These are phyloP conservation scores for Dalbergia cochinchinensis DNA, from an alignment of 306 rosid genomes.

Conservation along the genomic window DNA sequence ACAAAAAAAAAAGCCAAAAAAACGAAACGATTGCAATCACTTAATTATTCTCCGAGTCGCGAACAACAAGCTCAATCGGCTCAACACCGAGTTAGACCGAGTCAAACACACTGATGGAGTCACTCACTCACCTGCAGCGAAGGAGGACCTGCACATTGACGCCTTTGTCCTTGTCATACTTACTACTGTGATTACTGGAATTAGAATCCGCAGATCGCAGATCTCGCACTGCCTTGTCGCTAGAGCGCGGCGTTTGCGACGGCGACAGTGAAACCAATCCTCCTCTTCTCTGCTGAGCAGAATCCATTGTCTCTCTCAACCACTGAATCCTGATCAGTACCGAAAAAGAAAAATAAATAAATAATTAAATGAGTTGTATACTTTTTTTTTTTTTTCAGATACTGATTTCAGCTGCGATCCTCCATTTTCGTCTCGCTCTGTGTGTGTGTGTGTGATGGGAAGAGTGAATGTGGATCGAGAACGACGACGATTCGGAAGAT, in stretches of 20 bases:
- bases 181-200: slow-evolving; percentile 62
- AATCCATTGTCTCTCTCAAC: slow-evolving; percentile 18
- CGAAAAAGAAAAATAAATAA: too few species aligned
- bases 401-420: slow-evolving; percentile 26
- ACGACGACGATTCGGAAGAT: slow-evolving; percentile 40
- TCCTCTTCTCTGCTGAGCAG: slow-evolving; percentile 50
- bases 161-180: slow-evolving; percentile 91
- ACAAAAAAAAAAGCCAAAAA: not conserved
- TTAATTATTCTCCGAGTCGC: slow-evolving; percentile 10
- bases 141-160: slow-evolving; percentile 98
- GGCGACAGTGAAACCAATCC: slow-evolving; percentile 90
- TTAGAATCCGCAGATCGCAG: slow-evolving; percentile 97
- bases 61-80: slow-evolving; percentile 36
- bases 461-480: slow-evolving; percentile 55
- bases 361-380: not conserved
- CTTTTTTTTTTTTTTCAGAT: not conserved
- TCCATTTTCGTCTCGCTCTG: too few species aligned
- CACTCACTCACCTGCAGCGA: slow-evolving; percentile 91
- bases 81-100: slow-evolving; percentile 30
- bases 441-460: not conserved
- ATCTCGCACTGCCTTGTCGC: slow-evolving; percentile 83
- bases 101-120: not conserved
- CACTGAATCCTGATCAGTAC: slow-evolving; percentile 34
- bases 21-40: slow-evolving; percentile 36
- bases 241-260: slow-evolving; percentile 92